phyloP scores from a whole-genome alignment of 352 stramenopile species.

The Saprolegnia diclina region DNA sequence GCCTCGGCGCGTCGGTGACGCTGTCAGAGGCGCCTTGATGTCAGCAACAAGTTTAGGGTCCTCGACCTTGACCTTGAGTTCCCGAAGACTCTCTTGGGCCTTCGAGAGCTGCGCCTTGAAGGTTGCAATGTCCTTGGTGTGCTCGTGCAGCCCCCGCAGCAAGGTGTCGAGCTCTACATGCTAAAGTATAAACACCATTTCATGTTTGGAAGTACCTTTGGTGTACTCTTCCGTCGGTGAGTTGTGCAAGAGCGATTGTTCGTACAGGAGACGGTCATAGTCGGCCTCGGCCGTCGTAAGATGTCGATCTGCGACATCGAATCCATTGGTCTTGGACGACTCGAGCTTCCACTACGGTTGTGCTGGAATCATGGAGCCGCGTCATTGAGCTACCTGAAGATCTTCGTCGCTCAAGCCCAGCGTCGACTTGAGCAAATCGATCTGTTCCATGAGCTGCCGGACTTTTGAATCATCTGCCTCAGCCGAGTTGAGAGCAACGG shows the following conservation, averaged over 20 bases:
- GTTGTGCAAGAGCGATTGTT: slow-evolving; percentile 48
- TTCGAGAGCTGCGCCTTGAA: slow-evolving; percentile 30
- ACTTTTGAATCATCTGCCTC: slow-evolving; percentile 35
- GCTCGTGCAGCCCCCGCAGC: slow-evolving; percentile 35
- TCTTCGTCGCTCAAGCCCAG: slow-evolving; percentile 72
- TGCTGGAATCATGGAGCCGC: background rate
- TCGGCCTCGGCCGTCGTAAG: slow-evolving; percentile 52
- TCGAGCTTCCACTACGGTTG: slow-evolving; percentile 64
- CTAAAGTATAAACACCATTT: background rate
- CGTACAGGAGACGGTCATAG: slow-evolving; percentile 61
- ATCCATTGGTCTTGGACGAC: slow-evolving; percentile 65
- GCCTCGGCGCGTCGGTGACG: background rate
- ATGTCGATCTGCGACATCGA: slow-evolving; percentile 50
- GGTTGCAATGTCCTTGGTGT: slow-evolving; percentile 39
- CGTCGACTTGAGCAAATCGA: slow-evolving; percentile 65
- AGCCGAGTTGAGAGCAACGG: background rate
- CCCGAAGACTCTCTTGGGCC: slow-evolving; percentile 5
- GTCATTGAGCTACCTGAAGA: slow-evolving; percentile 29
- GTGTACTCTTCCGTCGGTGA: slow-evolving; percentile 56
- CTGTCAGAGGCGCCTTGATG: background rate
- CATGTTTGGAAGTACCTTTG: slow-evolving; percentile 15
- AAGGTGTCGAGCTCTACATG: slow-evolving; percentile 34
- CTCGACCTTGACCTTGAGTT: slow-evolving; percentile 13
- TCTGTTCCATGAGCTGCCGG: slow-evolving; percentile 60
- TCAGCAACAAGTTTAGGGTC: slow-evolving; percentile 2